Evolutionary conservation across 1,284 basidiomycete genomes (phyloP).

Genomic region (Coniferiporia weirii): DNA sequence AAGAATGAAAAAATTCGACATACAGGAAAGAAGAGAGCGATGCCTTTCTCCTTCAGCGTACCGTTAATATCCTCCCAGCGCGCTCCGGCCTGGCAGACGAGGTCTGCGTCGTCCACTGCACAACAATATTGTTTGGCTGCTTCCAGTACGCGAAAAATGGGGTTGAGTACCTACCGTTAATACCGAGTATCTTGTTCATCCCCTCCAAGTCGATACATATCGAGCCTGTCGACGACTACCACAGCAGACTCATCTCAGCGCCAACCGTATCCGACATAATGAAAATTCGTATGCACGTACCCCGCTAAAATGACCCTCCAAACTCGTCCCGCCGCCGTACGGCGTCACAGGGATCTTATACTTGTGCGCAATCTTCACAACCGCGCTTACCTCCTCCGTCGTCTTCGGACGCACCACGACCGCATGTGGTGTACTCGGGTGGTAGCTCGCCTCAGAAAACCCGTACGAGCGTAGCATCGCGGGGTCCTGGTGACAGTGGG

Average conservation of each 20-base stretch:
- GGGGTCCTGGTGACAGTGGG: slow-evolving; percentile 32
- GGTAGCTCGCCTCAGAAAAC: slow-evolving; percentile 65
- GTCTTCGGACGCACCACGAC: slow-evolving; percentile 47
- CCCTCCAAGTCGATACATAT: slow-evolving; percentile 69
- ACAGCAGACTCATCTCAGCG: not conserved
- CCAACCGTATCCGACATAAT: too few species aligned
- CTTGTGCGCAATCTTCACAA: slow-evolving; percentile 53
- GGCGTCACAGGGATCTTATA: slow-evolving; percentile 51
- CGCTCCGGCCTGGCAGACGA: slow-evolving; percentile 76
- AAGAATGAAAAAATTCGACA: slow-evolving; percentile 20
- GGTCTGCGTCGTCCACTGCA: slow-evolving; percentile 59
- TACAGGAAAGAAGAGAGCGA: slow-evolving; percentile 69
- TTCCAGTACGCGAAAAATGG: slow-evolving; percentile 16
- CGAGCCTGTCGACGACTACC: slow-evolving; percentile 53
- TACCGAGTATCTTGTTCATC: slow-evolving; percentile 59
- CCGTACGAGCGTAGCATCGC: slow-evolving; percentile 50
- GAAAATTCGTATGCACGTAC: slow-evolving; percentile 28
- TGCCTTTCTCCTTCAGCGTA: slow-evolving; percentile 61
- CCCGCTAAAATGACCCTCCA: slow-evolving; percentile 57
- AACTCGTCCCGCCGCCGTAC: slow-evolving; percentile 55
- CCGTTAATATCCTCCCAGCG: slow-evolving; percentile 88
- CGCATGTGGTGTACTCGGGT: slow-evolving; percentile 57
- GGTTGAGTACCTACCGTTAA: slow-evolving; percentile 33
- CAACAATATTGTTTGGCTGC: not conserved
- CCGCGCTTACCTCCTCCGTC: slow-evolving; percentile 55